These are phyloP conservation scores for Verticillium dahliae DNA, from an alignment of 2,329 filamentous ascomycete species.

Conservation along the genomic window DNA sequence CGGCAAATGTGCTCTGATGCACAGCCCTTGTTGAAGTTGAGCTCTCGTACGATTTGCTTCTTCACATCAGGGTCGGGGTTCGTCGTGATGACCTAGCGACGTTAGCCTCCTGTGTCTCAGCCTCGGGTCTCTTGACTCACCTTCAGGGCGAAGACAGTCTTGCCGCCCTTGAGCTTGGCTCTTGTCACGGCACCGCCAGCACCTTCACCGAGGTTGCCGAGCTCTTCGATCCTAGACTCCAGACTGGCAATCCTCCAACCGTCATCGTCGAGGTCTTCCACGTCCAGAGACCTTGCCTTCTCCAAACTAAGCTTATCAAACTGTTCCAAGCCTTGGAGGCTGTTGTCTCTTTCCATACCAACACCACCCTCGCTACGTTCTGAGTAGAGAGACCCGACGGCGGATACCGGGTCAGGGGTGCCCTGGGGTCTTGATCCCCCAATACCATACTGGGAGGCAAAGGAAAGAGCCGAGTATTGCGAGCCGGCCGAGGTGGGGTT, in stretches of 20 bases:
- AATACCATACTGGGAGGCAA: constrained; percentile 67
- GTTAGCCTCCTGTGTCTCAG: neutral
- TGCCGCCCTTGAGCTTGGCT: constrained; percentile 82
- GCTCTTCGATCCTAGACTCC: constrained; percentile 79
- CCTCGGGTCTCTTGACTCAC: constrained; percentile 38
- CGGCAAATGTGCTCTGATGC: constrained; percentile 93
- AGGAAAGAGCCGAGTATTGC: constrained; percentile 75
- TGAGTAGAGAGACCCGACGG: constrained; percentile 78
- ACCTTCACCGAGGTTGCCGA: constrained; percentile 87
- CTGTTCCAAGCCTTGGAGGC: constrained; percentile 67
- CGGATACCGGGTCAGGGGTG: constrained; percentile 79
- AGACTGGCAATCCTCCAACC: constrained; percentile 91
- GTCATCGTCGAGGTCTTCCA: constrained; percentile 90
- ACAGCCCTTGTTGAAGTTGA: constrained; percentile 97
- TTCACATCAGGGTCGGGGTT: constrained; percentile 97
- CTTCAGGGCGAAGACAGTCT: constrained; percentile 94
- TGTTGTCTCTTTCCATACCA: constrained; percentile 77
- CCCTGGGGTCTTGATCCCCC: constrained; percentile 57
- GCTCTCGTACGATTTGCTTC: constrained; percentile 93
- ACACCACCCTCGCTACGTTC: constrained; percentile 69
- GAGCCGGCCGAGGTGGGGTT: constrained; percentile 84
- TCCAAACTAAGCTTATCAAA: constrained; percentile 79
- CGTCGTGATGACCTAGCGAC: constrained; percentile 81
- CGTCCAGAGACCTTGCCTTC: constrained; percentile 76
- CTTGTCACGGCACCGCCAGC: constrained; percentile 92